These are phyloP conservation scores for Aegle marmelos DNA, from an alignment of 345 rosid species.

Conservation along the genomic window DNA sequence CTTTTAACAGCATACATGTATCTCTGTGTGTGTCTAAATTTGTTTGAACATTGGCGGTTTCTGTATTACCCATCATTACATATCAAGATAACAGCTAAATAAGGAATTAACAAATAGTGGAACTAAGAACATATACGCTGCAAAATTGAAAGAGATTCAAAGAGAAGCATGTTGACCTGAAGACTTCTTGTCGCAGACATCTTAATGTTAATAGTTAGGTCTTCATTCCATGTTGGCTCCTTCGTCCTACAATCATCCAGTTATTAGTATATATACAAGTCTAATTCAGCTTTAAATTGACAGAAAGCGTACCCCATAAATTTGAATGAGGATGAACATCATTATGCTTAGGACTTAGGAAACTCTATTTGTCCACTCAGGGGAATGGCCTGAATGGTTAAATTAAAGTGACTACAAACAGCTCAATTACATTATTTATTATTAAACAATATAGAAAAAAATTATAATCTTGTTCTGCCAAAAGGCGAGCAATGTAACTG, in stretches of 20 bases:
- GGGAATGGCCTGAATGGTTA: background rate
- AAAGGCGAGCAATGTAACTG: background rate
- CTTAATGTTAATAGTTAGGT: slow-evolving; percentile 66
- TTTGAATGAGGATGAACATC: background rate
- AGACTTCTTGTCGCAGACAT: slow-evolving; percentile 49
- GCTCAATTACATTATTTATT: background rate
- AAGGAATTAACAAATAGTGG: background rate
- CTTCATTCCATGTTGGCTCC: slow-evolving; percentile 88
- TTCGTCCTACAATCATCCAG: slow-evolving; percentile 52
- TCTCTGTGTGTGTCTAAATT: background rate
- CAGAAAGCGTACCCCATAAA: background rate
- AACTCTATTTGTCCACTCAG: background rate
- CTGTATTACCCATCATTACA: background rate
- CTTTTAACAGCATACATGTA: background rate
- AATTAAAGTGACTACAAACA: background rate
- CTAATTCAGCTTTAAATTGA: background rate
- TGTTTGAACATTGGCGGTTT: background rate
- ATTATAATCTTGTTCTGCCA: slow-evolving; percentile 8
- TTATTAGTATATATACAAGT: background rate
- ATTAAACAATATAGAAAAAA: background rate
- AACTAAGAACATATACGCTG: background rate
- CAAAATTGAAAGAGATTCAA: slow-evolving; percentile 5
- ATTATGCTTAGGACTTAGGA: background rate
- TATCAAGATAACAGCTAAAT: background rate
- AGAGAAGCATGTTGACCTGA: slow-evolving; percentile 49